phyloP scores from a whole-genome alignment of 1,284 basidiomycete species.

The Tilletia indica region DNA sequence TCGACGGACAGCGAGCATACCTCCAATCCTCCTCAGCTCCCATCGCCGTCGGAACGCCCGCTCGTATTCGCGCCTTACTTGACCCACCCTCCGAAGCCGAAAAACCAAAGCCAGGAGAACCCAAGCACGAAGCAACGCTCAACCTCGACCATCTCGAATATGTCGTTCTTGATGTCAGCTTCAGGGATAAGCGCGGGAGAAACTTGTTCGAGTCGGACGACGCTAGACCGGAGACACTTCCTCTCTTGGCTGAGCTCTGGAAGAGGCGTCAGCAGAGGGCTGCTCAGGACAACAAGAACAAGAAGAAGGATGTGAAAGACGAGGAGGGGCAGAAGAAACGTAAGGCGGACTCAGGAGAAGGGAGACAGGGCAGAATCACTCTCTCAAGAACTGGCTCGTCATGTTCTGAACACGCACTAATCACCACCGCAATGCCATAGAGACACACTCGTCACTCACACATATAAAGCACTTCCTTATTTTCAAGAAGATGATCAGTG shows the following conservation, averaged over 20 bases:
- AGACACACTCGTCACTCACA: no score
- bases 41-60: constrained; percentile 3
- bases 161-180: not conserved
- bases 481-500: no score
- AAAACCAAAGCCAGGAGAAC: not conserved
- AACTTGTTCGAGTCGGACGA: constrained; percentile 4
- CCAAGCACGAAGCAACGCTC: not conserved
- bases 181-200: not conserved
- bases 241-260: not conserved
- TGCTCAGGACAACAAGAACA: not conserved
- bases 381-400: no score
- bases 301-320: not conserved
- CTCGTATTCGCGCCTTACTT: not conserved
- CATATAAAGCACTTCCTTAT: no score
- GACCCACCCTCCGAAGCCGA: not conserved
- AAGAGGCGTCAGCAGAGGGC: not conserved
- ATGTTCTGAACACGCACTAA: no score
- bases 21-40: not conserved
- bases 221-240: not conserved
- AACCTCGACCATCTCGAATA: constrained; percentile 16
- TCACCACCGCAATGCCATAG: no score
- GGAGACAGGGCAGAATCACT: no score
- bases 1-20: not conserved
- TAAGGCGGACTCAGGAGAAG: not conserved
- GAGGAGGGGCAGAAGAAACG: not conserved